Evolutionary conservation across 352 stramenopile species (phyloP).

Genomic region (Pythium chondricola): DNA sequence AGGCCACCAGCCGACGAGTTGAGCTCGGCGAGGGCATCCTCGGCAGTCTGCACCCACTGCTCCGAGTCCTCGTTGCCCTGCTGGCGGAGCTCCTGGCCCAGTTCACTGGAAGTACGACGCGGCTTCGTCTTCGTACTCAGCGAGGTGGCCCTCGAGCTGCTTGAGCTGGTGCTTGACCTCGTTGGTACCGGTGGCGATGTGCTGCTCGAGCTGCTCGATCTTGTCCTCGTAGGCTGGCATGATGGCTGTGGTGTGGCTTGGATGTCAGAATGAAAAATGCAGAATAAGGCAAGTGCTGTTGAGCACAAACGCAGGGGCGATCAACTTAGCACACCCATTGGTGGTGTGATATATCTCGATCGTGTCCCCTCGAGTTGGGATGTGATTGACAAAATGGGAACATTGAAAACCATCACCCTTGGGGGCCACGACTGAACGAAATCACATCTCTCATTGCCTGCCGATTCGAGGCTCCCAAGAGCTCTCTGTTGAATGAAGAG

Average conservation of each 20-base stretch:
- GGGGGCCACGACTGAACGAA: no score
- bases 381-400: no score
- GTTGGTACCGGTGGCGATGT: constrained; percentile 52
- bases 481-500: no score
- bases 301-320: no score
- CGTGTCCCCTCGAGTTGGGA: no score
- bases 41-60: constrained; percentile 38
- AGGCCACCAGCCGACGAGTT: constrained; percentile 19
- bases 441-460: no score
- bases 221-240: constrained; percentile 13
- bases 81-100: constrained; percentile 48
- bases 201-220: constrained; percentile 50
- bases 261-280: constrained; percentile 12
- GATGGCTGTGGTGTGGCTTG: not conserved
- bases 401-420: no score
- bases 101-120: constrained; percentile 49
- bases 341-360: no score
- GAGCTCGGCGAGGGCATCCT: constrained; percentile 38
- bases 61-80: constrained; percentile 38
- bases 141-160: constrained; percentile 23
- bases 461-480: no score
- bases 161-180: constrained; percentile 65
- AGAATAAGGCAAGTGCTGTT: no score
- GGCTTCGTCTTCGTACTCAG: constrained; percentile 54
- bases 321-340: no score